These are phyloP conservation scores for Maudiozyma turicensis DNA, from an alignment of 805 yeast species.

Conservation along the genomic window DNA sequence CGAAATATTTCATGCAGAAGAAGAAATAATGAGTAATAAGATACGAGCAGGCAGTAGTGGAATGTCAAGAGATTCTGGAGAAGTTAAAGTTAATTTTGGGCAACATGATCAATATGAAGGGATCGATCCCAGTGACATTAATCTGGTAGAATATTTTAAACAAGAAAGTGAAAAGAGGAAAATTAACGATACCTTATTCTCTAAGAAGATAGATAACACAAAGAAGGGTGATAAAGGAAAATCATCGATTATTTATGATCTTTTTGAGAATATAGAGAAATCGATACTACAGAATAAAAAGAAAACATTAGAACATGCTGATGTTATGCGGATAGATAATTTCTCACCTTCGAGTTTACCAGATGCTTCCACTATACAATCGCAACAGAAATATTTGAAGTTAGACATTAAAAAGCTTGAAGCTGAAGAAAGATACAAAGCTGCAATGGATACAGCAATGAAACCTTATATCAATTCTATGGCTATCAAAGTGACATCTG, in stretches of 20 bases:
- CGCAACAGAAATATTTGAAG: not conserved
- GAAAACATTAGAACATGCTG: constrained; percentile 2
- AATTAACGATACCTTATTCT: not conserved
- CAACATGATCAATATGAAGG: not conserved
- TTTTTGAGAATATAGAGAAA: constrained; percentile 5
- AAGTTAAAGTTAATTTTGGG: constrained; percentile 3
- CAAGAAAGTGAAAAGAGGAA: not conserved
- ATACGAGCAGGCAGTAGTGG: not conserved
- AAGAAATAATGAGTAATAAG: not conserved
- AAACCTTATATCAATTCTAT: constrained; percentile 13
- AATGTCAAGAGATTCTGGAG: not conserved
- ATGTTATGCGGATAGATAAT: not conserved
- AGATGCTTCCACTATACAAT: not conserved
- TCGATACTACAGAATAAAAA: constrained; percentile 4
- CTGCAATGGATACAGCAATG: constrained; percentile 16
- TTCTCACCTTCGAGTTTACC: not conserved
- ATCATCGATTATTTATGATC: constrained; percentile 2
- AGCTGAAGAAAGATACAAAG: constrained; percentile 16
- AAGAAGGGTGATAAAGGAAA: not conserved
- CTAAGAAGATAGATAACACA: not conserved
- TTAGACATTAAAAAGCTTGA: constrained; percentile 9
- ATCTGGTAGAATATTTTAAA: constrained; percentile 2
- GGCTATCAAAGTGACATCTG: constrained; percentile 11
- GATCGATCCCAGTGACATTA: constrained; percentile 1
- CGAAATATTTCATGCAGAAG: not conserved